phyloP scores from a whole-genome alignment of 1,284 basidiomycete genomes.

The Taiwanofungus camphoratus region DNA sequence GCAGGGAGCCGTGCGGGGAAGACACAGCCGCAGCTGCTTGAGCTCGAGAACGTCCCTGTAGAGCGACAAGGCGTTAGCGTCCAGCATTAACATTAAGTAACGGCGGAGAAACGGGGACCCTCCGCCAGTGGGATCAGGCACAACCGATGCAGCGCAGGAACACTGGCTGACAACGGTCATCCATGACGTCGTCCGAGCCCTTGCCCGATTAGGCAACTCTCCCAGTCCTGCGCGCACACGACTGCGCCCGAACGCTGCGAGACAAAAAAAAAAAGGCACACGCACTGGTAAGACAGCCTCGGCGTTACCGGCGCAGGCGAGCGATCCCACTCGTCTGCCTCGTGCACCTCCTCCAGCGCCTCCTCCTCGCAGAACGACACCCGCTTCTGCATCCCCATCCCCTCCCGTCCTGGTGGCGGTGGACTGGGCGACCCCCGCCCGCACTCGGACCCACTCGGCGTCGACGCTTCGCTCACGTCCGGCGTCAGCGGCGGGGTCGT shows the following conservation, averaged over 20 bases:
- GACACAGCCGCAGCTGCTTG: conserved; percentile 31
- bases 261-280: too few species aligned
- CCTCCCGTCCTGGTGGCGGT: too few species aligned
- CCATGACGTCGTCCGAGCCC: conserved; percentile 14
- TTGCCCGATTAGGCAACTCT: conserved; percentile 1
- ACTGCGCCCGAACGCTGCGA: too few species aligned
- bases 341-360: conserved; percentile 40
- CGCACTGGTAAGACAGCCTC: conserved; percentile 33
- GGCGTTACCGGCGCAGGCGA: conserved; percentile 31
- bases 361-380: conserved; percentile 28
- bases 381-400: conserved; percentile 3
- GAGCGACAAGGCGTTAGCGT: background rate
- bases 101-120: background rate
- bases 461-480: conserved; percentile 1
- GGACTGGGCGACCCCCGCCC: conserved; percentile 1
- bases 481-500: conserved; percentile 7
- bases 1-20: conserved; percentile 27
- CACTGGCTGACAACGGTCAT: too few species aligned
- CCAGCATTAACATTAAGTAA: background rate
- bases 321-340: conserved; percentile 69
- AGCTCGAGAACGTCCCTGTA: conserved; percentile 34
- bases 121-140: too few species aligned
- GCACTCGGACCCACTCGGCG: conserved; percentile 5
- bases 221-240: background rate
- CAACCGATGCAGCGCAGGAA: background rate